phyloP scores from a whole-genome alignment of 1,139 yeast species.

The Yamadazyma triangularis region DNA sequence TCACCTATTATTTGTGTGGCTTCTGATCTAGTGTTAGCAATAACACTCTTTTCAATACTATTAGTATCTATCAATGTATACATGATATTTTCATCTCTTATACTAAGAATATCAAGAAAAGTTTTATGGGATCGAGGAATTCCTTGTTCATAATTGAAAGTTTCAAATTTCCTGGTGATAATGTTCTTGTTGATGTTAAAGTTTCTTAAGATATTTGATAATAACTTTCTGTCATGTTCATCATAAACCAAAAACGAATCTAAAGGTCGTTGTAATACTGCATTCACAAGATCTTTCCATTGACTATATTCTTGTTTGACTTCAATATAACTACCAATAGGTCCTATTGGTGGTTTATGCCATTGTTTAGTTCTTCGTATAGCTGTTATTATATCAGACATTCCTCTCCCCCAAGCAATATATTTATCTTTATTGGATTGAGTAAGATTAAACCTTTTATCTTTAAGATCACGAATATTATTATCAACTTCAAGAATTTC shows the following conservation, averaged over 20 bases:
- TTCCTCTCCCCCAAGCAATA: constrained; percentile 46
- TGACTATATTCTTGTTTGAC: constrained; percentile 51
- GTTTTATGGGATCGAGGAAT: constrained; percentile 32
- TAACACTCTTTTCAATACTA: constrained; percentile 54
- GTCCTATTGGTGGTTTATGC: constrained; percentile 68
- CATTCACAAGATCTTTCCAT: constrained; percentile 65
- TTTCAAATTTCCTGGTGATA: constrained; percentile 52
- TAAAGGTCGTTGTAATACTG: constrained; percentile 40
- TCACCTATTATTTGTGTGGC: constrained; percentile 17
- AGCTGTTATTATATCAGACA: constrained; percentile 36
- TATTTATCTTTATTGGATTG: constrained; percentile 24
- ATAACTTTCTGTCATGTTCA: constrained; percentile 51
- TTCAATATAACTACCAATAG: constrained; percentile 62
- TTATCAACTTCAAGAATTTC: constrained; percentile 8
- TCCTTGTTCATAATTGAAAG: constrained; percentile 45
- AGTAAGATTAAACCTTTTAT: constrained; percentile 14
- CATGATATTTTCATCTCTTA: constrained; percentile 50
- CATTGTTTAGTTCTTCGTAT: constrained; percentile 37
- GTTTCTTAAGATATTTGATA: constrained; percentile 41
- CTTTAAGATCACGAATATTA: constrained; percentile 9
- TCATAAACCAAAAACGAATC: constrained; percentile 66
- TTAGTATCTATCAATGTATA: constrained; percentile 64
- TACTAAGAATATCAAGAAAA: constrained; percentile 55
- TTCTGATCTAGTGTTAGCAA: constrained; percentile 56
- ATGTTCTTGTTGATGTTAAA: constrained; percentile 30